Base-by-base conservation (phyloP, 2,329 filamentous ascomycete species). In the Fusarium sp. region DNA sequence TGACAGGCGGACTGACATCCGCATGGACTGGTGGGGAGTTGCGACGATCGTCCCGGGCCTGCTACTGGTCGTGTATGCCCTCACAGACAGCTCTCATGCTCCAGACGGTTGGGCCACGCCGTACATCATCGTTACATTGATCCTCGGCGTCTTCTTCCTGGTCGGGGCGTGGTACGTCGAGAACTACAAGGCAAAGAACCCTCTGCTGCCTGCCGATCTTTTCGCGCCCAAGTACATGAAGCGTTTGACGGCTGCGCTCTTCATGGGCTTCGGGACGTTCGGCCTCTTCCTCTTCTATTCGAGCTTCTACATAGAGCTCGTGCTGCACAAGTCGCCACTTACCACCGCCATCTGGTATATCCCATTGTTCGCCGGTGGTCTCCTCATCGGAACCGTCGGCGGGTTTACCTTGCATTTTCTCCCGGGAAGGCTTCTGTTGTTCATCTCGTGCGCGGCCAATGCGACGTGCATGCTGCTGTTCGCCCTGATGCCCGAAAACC, bases 81-180 rank as follows among this genome's bases (percentile, higher is more conserved):
- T 94, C 58, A 92, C 90, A 2, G 88, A 92, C 61, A 89, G 87
- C 37, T 86, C 88, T 0, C 88, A 92, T 75, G 89, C 89, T 2
- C 82, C 86, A 0, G 73, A 86, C 6, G 85, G 88, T 9, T 93
- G 91, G 91, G 82, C 78, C 30, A 91, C 89, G 3, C 89, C 89
- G 1, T 91, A 92, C 66, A 90, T 93, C 54, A 84, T 86, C 16
- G 80, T 88, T 12, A 86, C 87, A 0, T 85, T 93, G 41, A 78
- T 88, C 2, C 56, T 91, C 7, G 91, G 91, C 0, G 79, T 85
- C 18, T 56, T 89, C 2, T 76, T 89, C 7, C 78, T 93, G 1
- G 76, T 79, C 1, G 77, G 77, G 0, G 87, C 90, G 10, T 82
- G 88, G 41, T 93, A 91, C 67, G 82, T 92, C 12, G 90, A 93